Evolutionary conservation across 108 stramenopile species (phyloP).

Genomic region (Skeletonema grethae): DNA sequence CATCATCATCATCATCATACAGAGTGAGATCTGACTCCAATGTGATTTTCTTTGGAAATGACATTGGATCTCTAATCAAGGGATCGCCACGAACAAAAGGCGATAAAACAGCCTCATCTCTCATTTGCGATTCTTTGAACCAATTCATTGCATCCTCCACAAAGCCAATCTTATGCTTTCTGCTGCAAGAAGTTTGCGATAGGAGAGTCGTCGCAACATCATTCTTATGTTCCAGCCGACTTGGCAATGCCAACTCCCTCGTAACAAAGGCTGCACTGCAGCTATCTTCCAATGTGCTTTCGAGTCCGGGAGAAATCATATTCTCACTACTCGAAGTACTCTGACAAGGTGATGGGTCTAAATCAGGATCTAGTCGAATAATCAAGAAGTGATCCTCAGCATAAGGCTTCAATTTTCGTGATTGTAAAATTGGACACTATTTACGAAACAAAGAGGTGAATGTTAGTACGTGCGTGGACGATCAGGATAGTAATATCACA

Average conservation of each 20-base stretch:
- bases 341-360: not conserved
- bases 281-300: not conserved
- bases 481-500: not conserved
- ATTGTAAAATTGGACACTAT: constrained; percentile 3
- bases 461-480: not conserved
- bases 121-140: constrained; percentile 4
- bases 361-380: constrained; percentile 32
- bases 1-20: constrained; percentile 1
- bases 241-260: constrained; percentile 7
- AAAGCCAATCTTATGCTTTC: not conserved
- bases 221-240: constrained; percentile 9
- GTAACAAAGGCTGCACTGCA: constrained; percentile 9
- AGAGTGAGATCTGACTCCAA: constrained; percentile 12
- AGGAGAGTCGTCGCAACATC: not conserved
- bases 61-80: not conserved
- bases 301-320: not conserved
- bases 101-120: not conserved
- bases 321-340: not conserved
- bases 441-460: not conserved
- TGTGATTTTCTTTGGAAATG: constrained; percentile 21
- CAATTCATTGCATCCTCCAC: constrained; percentile 7
- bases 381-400: not conserved
- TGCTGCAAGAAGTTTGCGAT: not conserved
- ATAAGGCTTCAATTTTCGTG: not conserved
- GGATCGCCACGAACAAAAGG: not conserved